Base-by-base conservation (phyloP, 176 grass and related monocot species). In the Lolium rigidum region DNA sequence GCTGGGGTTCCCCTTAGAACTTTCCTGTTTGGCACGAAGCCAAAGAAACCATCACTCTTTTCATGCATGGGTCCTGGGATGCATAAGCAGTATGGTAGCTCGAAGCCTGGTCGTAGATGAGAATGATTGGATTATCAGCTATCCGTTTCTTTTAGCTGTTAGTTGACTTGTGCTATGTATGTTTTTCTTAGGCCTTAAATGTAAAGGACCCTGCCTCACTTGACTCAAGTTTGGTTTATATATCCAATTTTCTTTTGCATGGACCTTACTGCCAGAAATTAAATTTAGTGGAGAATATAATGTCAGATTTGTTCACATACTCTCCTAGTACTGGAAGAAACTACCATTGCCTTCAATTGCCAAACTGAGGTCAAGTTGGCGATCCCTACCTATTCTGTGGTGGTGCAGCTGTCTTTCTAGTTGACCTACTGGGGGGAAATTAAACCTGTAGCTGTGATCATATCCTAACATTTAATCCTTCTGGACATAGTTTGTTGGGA, bases 21-120 rank as follows among this genome's bases (percentile, higher is more conserved):
- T 86, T 97, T 97, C 83, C 77, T 97, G 39, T 97, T 97, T 68
- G 92, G 92, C 17, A 41, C 88, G 17, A 97, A 92, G 90, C 88
- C 90, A 60, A 97, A 97, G 88, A 97, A 87, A 83, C 90, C 90
- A 64, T 97, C 94, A 15, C 84, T 97, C 44, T 97, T 97, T 85
- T 90, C 90, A 1, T 94, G 94, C 86, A 97, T 97, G 90, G 87
- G 93, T 77, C 94, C 94, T 41, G 83, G 90, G 38, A 80, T 92
- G 80, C 73, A 94, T 82, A 97, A 94, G 81, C 86, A 97, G 5
- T 74, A 97, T 64, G 83, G 85, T 79, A 67, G 91, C 66, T 84
- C 91, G n/a, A 92, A 87, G 85, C 5, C 50, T 72, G 65, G 89
- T 4, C 85, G 25, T 87, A 92, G 87, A 88, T 93, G 82, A 95